These are phyloP conservation scores for Senna siamea DNA, from an alignment of 306 rosid species.

Conservation along the genomic window DNA sequence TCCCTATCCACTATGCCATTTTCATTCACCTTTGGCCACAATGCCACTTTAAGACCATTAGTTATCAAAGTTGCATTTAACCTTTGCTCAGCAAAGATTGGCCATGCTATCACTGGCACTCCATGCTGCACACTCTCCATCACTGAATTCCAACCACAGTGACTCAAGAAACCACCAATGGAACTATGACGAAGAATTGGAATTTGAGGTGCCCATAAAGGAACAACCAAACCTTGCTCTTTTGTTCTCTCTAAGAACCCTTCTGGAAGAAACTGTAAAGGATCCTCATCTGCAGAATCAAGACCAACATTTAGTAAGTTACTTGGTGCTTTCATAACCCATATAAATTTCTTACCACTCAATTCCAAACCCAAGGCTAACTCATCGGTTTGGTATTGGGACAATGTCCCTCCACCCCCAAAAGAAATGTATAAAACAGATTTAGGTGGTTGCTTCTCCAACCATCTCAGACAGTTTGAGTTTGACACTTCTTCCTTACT, in stretches of 20 bases:
- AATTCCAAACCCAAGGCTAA: constrained; percentile 26
- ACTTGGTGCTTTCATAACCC: constrained; percentile 15
- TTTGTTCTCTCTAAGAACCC: too few relatives aligned
- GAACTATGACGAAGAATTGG: constrained; percentile 30
- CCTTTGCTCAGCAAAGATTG: background rate
- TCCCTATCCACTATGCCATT: background rate
- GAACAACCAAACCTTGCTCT: constrained; percentile 30
- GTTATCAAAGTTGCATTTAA: background rate
- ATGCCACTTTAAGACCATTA: background rate
- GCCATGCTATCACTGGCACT: background rate
- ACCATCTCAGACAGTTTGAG: background rate
- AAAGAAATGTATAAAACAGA: background rate
- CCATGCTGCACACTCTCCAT: background rate
- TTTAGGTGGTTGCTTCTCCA: background rate
- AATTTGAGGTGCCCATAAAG: constrained; percentile 46
- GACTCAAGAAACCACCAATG: constrained; percentile 20
- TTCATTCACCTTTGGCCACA: background rate
- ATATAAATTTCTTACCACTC: constrained; percentile 20
- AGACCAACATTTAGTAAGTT: constrained; percentile 22
- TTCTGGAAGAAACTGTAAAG: too few relatives aligned
- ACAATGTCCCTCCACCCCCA: constrained; percentile 30
- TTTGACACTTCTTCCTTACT: too few relatives aligned
- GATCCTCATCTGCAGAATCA: background rate
- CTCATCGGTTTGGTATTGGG: background rate
- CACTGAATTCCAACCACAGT: background rate